Evolutionary conservation across 2,329 filamentous ascomycete genomes (phyloP).

Genomic region (Trichoderma citrinoviride): DNA sequence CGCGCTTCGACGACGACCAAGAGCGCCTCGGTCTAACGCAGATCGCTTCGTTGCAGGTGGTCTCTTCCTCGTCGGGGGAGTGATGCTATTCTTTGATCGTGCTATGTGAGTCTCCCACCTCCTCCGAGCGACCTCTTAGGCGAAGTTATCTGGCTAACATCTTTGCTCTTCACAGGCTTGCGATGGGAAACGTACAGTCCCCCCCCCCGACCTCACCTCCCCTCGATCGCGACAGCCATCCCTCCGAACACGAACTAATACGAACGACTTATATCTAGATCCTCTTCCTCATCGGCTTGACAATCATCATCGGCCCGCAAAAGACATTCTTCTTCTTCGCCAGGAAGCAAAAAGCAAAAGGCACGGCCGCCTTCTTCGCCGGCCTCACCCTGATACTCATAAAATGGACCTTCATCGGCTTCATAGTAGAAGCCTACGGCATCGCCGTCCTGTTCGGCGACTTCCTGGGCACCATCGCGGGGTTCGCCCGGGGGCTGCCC

Average conservation of each 20-base stretch:
- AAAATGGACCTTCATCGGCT: slow-evolving; percentile 88
- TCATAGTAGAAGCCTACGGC: slow-evolving; percentile 86
- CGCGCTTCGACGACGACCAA: slow-evolving; percentile 25
- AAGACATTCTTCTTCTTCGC: slow-evolving; percentile 96
- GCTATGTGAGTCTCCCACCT: slow-evolving; percentile 66
- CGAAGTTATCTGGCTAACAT: not conserved
- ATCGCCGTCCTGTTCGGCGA: slow-evolving; percentile 94
- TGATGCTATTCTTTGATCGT: slow-evolving; percentile 96
- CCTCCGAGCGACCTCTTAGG: not conserved
- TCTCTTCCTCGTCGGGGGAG: slow-evolving; percentile 90
- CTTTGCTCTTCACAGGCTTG: slow-evolving; percentile 59
- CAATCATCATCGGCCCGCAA: slow-evolving; percentile 87
- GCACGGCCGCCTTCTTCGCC: slow-evolving; percentile 80
- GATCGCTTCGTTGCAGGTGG: slow-evolving; percentile 58
- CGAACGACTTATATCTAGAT: slow-evolving; percentile 56
- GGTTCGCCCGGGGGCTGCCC: slow-evolving; percentile 81
- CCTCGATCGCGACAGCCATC: too few relatives aligned
- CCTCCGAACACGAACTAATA: too few relatives aligned
- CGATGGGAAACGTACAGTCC: slow-evolving; percentile 85
- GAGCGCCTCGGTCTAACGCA: slow-evolving; percentile 16
- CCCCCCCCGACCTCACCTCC: too few relatives aligned
- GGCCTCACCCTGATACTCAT: slow-evolving; percentile 84
- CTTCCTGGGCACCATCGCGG: slow-evolving; percentile 87
- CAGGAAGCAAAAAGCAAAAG: slow-evolving; percentile 86
- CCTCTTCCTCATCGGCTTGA: slow-evolving; percentile 94